Evolutionary conservation across 2,329 filamentous ascomycete species (phyloP), one percentile per base, ranked within the genome.

Genomic region (Colletotrichum paranaense): DNA sequence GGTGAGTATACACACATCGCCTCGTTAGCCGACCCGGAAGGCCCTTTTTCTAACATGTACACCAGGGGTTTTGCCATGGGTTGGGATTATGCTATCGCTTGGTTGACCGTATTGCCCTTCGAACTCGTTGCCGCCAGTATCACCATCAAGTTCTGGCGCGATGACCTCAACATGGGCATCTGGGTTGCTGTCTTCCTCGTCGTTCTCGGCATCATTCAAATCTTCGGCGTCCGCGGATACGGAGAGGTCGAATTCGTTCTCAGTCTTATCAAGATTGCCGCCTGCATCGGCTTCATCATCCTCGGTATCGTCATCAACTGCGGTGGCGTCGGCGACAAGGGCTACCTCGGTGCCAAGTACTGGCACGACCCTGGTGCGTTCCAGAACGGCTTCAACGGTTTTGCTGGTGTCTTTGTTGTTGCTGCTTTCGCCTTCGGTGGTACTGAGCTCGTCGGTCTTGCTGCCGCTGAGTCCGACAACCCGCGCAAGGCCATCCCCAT

Each of bases 71-170:
- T 88, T 68, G 87, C 87, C 74, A 87, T 88, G 82, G 87, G 87
- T 62, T 86, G 84, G 85, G 87, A 87, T 75, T 85, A 85, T 66
- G 81, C 46, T 16, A 68, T 95, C 78, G 91, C 89, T 38, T 95
- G 92, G 92, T 87, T 91, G 12, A 90, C 92, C 67, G 94, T 92
- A 0, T 93, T 90, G 76, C 92, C 92, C 0, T 87, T 95, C 7
- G 93, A 95, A 79, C 85, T 95, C 53, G 93, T 91, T 0, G 92
- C 92, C 0, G 91, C 92, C 1, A 92, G 92, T 5, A 84, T 94
- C 58, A 92, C 95, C 66, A 93, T 95, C 75, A 91, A 94, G 80
- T 95, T 84, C 79, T 91, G 89, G 89, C 82, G 84, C 53, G 78
- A 82, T 0, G 84, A 86, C 68, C 79, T 91, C 67, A 88, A 85